Evolutionary conservation across 2,329 filamentous ascomycete species (phyloP).

Genomic region (Exophiala calicioides): DNA sequence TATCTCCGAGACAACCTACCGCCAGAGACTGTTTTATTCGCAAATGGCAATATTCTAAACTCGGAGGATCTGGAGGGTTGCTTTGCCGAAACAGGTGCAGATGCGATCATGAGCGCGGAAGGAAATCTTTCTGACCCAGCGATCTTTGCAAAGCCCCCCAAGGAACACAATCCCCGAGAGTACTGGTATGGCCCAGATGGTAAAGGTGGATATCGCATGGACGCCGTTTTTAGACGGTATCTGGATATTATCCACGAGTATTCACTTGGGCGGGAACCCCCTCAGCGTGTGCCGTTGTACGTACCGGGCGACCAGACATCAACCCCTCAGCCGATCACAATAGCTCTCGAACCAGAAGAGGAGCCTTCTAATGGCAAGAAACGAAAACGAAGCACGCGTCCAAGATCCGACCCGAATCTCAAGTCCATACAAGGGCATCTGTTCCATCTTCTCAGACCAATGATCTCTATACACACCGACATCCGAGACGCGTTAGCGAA

Average conservation of each 20-base stretch:
- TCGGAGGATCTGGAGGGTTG: constrained; percentile 75
- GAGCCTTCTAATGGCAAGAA: constrained; percentile 16
- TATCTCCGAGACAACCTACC: constrained; percentile 82
- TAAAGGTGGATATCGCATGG: constrained; percentile 81
- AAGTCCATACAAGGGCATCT: constrained; percentile 84
- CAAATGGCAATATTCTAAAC: constrained; percentile 91
- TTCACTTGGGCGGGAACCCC: constrained; percentile 66
- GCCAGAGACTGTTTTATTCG: constrained; percentile 86
- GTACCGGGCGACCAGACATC: constrained; percentile 55
- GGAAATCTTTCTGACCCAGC: constrained; percentile 90
- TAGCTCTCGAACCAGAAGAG: neutral
- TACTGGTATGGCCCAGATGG: constrained; percentile 80
- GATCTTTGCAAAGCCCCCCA: constrained; percentile 73
- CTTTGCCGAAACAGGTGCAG: constrained; percentile 79
- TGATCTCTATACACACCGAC: constrained; percentile 77
- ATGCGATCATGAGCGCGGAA: constrained; percentile 94
- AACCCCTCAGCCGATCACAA: neutral
- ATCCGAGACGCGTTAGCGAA: constrained; percentile 81
- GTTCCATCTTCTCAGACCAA: constrained; percentile 83
- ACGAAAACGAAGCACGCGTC: constrained; percentile 49
- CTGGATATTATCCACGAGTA: constrained; percentile 85
- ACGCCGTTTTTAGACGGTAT: constrained; percentile 84
- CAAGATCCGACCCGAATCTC: constrained; percentile 60
- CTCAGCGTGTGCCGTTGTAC: constrained; percentile 71
- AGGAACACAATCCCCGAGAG: constrained; percentile 69